phyloP scores from a whole-genome alignment of 2,329 filamentous ascomycete genomes.

The Calonectria leucothoes region DNA sequence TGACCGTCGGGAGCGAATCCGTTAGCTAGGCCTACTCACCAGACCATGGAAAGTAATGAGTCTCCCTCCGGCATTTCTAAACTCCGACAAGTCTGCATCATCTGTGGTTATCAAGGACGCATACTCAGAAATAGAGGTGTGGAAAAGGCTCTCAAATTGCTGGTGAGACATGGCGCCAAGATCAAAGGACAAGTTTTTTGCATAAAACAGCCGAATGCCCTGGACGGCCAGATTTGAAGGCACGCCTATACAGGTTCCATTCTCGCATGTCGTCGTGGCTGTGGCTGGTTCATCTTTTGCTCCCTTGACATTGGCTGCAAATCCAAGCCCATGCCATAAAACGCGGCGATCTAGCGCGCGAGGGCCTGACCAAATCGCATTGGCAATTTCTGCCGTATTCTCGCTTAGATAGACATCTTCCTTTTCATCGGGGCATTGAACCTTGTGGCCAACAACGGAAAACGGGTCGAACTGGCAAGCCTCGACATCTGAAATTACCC shows the following conservation, averaged over 20 bases:
- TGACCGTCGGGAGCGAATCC: not conserved
- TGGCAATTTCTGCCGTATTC: slow-evolving; percentile 2
- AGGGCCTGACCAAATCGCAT: slow-evolving; percentile 11
- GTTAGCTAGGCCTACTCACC: not conserved
- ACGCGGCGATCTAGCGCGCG: not conserved
- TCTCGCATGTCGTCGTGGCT: not conserved
- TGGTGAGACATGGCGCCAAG: not conserved
- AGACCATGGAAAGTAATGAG: slow-evolving; percentile 28
- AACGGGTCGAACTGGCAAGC: slow-evolving; percentile 31
- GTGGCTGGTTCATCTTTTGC: not conserved
- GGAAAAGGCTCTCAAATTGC: slow-evolving; percentile 6
- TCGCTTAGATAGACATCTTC: not conserved
- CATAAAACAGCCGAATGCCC: not conserved
- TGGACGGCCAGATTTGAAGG: not conserved
- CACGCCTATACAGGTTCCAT: not conserved
- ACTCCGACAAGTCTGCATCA: slow-evolving; percentile 22
- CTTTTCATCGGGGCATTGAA: not conserved
- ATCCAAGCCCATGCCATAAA: slow-evolving; percentile 9
- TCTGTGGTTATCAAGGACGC: slow-evolving; percentile 10
- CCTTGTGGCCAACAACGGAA: slow-evolving; percentile 19
- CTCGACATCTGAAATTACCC: slow-evolving; percentile 35
- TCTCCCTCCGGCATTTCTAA: slow-evolving; percentile 26
- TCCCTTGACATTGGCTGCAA: slow-evolving; percentile 4
- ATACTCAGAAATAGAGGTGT: not conserved
- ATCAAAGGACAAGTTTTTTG: slow-evolving; percentile 10